Evolutionary conservation across 1,284 basidiomycete species (phyloP).

Genomic region (Leucoagaricus sp.): DNA sequence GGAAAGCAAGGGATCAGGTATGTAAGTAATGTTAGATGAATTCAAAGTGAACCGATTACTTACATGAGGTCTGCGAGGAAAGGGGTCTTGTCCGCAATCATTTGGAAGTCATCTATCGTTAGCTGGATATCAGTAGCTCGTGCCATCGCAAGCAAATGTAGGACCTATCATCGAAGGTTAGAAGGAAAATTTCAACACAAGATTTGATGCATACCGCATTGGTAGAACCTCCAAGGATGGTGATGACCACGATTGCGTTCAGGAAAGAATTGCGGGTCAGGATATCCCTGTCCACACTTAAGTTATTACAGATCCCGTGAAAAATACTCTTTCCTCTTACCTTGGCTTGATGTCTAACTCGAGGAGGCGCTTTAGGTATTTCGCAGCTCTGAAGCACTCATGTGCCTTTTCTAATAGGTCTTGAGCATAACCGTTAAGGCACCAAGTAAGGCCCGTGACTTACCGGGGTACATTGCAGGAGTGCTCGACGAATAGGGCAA

Average conservation of each 20-base stretch:
- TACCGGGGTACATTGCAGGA: conserved; percentile 78
- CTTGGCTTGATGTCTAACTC: conserved; percentile 87
- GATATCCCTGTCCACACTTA: conserved; percentile 64
- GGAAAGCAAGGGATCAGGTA: conserved; percentile 2
- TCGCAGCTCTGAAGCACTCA: conserved; percentile 84
- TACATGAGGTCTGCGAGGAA: conserved; percentile 92
- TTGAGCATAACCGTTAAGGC: neutral
- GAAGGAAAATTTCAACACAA: neutral
- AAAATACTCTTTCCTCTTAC: conserved; percentile 29
- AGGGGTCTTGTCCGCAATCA: conserved; percentile 86
- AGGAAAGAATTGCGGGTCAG: conserved; percentile 89
- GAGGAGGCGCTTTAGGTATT: conserved; percentile 80
- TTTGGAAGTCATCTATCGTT: conserved; percentile 93
- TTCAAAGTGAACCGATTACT: conserved; percentile 11
- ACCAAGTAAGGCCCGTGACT: conserved; percentile 11
- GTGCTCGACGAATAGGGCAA: conserved; percentile 87
- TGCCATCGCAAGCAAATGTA: conserved; percentile 94
- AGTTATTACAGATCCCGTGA: neutral
- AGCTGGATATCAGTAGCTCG: conserved; percentile 87
- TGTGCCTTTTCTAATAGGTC: conserved; percentile 70
- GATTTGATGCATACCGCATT: conserved; percentile 66
- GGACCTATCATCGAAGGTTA: conserved; percentile 50
- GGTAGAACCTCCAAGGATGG: conserved; percentile 88
- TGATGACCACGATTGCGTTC: conserved; percentile 87
- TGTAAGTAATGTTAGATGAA: neutral